phyloP scores from a whole-genome alignment of 345 rosid genomes.

The Cochlearia excelsa region DNA sequence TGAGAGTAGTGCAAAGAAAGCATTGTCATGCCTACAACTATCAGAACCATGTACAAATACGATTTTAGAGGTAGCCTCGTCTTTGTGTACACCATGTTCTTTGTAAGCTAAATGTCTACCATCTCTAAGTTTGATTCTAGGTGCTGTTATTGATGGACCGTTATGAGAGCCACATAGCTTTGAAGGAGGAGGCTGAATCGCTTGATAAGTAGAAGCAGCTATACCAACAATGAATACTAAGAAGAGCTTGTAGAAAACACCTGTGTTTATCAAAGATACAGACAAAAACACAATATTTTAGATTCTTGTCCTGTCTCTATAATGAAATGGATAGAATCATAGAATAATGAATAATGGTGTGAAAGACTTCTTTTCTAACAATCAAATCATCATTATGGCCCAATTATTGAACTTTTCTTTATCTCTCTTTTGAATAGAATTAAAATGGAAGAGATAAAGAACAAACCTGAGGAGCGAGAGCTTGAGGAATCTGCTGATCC shows the following conservation, averaged over 20 bases:
- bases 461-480: constrained; percentile 33
- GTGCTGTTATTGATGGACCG: constrained; percentile 51
- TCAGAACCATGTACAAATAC: constrained; percentile 49
- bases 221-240: constrained; percentile 41
- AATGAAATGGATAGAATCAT: not conserved
- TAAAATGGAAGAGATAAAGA: not conserved
- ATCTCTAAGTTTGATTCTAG: constrained; percentile 57
- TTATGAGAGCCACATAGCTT: constrained; percentile 44
- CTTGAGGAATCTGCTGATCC: constrained; percentile 23
- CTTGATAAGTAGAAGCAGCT: constrained; percentile 44
- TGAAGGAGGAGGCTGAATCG: constrained; percentile 51
- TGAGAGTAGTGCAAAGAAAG: constrained; percentile 36
- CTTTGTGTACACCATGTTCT: constrained; percentile 54
- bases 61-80: constrained; percentile 45
- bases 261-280: constrained; percentile 31
- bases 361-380: not conserved
- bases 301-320: not conserved
- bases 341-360: too few relatives aligned
- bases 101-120: constrained; percentile 63
- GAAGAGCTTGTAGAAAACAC: constrained; percentile 37
- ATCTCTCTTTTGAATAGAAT: not conserved
- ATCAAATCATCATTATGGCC: constrained; percentile 18
- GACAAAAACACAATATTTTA: not conserved
- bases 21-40: constrained; percentile 46
- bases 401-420: not conserved